These are phyloP conservation scores for Arthrinium puccinioides DNA, from an alignment of 2,329 filamentous ascomycete species.

Conservation along the genomic window DNA sequence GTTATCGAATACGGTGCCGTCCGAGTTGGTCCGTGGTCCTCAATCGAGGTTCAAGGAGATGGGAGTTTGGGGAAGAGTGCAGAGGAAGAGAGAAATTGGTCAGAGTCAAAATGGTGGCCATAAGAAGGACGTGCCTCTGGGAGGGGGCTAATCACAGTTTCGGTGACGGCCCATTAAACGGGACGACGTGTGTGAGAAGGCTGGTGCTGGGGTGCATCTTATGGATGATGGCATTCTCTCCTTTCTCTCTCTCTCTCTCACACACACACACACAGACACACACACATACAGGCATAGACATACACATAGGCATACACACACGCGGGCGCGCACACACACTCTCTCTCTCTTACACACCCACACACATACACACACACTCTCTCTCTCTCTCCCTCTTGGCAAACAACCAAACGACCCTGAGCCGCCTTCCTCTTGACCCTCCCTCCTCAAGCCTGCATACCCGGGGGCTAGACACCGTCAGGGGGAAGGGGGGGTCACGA, in stretches of 20 bases:
- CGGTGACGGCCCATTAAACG: conserved; percentile 2
- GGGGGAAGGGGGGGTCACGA: too few species aligned
- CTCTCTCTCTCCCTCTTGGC: too few species aligned
- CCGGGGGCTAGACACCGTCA: too few species aligned
- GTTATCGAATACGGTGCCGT: neutral
- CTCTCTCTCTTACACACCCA: neutral
- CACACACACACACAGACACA: neutral
- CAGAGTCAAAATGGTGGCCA: conserved; percentile 1
- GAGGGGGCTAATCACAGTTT: conserved; percentile 4
- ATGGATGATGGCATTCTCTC: neutral
- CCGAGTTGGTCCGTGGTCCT: neutral
- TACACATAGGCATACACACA: neutral
- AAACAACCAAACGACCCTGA: too few species aligned
- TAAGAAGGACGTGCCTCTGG: neutral
- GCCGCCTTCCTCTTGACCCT: too few species aligned
- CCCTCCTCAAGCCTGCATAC: too few species aligned
- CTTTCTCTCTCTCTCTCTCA: neutral
- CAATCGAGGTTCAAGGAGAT: neutral
- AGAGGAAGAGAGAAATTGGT: neutral
- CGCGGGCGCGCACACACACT: neutral
- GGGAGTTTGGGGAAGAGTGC: conserved; percentile 1
- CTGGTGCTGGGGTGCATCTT: neutral
- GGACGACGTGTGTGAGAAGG: neutral
- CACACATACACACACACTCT: too few species aligned
- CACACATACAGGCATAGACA: neutral